Percentiles rank a stretch among this genome's conserved stretches.
Conservation (phyloP, 2,329 filamentous ascomycete species). For the Colletotrichum sansevieriae region DNA sequence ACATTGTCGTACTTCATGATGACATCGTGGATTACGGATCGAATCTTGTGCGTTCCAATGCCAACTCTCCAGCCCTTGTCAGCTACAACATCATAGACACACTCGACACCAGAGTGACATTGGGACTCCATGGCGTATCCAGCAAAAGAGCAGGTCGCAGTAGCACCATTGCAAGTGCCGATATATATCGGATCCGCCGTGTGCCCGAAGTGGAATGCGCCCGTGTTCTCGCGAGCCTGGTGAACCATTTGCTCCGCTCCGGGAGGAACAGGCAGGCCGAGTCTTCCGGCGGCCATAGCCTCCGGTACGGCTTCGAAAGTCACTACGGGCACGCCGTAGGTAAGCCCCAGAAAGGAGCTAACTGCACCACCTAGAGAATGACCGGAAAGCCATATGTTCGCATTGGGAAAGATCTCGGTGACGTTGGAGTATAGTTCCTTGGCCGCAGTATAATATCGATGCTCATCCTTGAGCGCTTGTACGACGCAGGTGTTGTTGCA, state of each 20-base stretch:
- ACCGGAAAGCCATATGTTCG: conserved; percentile 89
- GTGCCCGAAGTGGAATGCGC: conserved; percentile 91
- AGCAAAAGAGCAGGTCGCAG: conserved; percentile 88
- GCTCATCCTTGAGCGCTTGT: conserved; percentile 81
- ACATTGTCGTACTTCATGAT: conserved; percentile 86
- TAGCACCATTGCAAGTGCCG: conserved; percentile 91
- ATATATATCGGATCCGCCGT: conserved; percentile 96
- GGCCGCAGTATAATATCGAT: conserved; percentile 91
- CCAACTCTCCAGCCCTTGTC: conserved; percentile 94
- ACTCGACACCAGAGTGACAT: conserved; percentile 92
- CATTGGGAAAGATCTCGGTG: conserved; percentile 85
- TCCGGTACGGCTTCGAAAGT: conserved; percentile 96
- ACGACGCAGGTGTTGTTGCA: conserved; percentile 94
- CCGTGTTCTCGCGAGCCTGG: conserved; percentile 79
- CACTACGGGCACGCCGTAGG: conserved; percentile 90
- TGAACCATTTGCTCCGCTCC: conserved; percentile 78
- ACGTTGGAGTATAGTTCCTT: conserved; percentile 94
- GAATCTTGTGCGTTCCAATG: conserved; percentile 91
- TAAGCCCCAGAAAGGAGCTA: conserved; percentile 88
- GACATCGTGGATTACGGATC: conserved; percentile 88
- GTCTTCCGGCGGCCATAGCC: conserved; percentile 84
- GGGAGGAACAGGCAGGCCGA: conserved; percentile 89
- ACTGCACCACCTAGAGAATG: conserved; percentile 94
- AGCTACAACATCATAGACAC: conserved; percentile 90
- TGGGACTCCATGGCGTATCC: conserved; percentile 94